Evolutionary conservation across 1,284 basidiomycete species (phyloP), one percentile per base, ranked within the genome.

Genomic region (Athelia psychrophila): DNA sequence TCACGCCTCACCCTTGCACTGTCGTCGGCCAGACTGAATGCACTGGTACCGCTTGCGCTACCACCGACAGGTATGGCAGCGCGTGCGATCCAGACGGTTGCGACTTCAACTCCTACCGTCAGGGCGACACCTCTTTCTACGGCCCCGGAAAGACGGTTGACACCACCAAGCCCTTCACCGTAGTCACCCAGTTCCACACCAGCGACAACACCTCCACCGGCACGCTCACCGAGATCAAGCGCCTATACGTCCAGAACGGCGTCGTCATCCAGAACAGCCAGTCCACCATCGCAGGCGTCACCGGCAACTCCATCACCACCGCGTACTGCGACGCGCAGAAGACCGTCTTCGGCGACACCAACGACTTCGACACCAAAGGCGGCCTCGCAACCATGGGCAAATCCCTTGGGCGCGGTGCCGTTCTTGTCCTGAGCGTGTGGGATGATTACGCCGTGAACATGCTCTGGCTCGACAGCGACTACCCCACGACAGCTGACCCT

Each of bases 51-150:
- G 57, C 67, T 54, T 68, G 69, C 57, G 64, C 64, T 52, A 58
- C 56, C 48, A 56, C 56, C 55, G 54, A 64, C 53, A 64, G 72
- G 24, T 71, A 73, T 63, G 63, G 63, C 53, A 67, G 71, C 44
- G 56, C 75, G 50, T 79, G 77, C 64, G 76, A 78, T 66, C 70
- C 71, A 58, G 77, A 76, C 56, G 78, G 77, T n/a, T 79, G 78
- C 64, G 77, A 79, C 61, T 80, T 78, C 73, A 79, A 81, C 73
- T 76, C 78, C 51, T 79, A 69, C 70, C 78, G 79, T 58, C 75
- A 78, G 72, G 80, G 79, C 48, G 63, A 75, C 66, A 66, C 61
- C 32, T 59, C 62, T 51, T 81, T 80, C 75, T 74, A 74, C 68
- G 79, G 80, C 51, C 66, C 70, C 13, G 70, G 63, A 52, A 61